phyloP scores from a whole-genome alignment of 345 rosid species.

The Hevea brasiliensis region DNA sequence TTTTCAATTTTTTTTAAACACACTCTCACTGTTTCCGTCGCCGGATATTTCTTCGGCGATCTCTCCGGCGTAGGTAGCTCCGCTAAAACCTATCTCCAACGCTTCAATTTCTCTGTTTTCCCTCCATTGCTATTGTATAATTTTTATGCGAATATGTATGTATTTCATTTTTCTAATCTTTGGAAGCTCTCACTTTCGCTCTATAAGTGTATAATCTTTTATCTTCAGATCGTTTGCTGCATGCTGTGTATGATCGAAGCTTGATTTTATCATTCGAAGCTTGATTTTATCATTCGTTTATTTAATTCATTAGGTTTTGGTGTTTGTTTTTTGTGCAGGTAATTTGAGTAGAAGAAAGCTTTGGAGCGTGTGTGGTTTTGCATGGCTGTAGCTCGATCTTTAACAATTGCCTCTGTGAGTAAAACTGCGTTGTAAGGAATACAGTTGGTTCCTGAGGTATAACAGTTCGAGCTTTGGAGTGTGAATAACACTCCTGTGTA shows the following conservation, averaged over 20 bases:
- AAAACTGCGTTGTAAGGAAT: background rate
- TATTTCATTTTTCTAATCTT: background rate
- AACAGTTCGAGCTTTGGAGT: background rate
- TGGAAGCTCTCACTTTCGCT: background rate
- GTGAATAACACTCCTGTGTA: background rate
- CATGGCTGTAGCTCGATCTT: slow-evolving; percentile 1
- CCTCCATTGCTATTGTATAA: background rate
- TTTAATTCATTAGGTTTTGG: slow-evolving; percentile 10
- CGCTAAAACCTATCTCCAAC: background rate
- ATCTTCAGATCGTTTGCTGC: background rate
- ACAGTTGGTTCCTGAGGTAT: background rate
- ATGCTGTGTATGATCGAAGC: slow-evolving; percentile 1
- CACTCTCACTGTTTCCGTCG: background rate
- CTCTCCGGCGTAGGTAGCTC: slow-evolving; percentile 1
- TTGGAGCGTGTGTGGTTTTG: background rate
- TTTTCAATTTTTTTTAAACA: background rate
- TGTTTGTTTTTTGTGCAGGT: background rate
- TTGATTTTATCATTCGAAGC: background rate
- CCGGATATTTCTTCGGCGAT: slow-evolving; percentile 14
- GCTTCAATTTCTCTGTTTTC: background rate
- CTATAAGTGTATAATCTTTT: background rate
- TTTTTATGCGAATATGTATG: background rate
- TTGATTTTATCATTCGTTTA: background rate
- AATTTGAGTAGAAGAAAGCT: background rate
- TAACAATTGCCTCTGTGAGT: background rate